Conservation (phyloP, 768 basidiomycete species). For the Crepidotus variabilis region DNA sequence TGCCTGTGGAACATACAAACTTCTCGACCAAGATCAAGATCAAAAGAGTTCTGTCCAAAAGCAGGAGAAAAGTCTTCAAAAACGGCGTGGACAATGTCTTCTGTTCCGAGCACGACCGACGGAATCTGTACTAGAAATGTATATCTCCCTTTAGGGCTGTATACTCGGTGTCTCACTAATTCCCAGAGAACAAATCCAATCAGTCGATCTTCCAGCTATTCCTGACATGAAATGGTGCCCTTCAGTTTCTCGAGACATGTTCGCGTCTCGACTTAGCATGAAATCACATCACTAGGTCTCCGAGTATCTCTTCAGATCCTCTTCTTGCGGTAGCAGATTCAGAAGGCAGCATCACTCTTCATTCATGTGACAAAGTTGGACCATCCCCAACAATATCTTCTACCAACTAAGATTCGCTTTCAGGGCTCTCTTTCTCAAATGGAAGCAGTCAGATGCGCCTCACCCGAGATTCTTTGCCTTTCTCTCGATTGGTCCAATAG, state of each 20-base stretch:
- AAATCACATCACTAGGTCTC: slow-evolving; percentile 41
- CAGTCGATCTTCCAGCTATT: slow-evolving; percentile 74
- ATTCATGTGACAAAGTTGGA: slow-evolving; percentile 53
- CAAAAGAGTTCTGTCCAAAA: slow-evolving; percentile 11
- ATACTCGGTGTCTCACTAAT: not conserved
- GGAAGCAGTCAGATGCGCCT: slow-evolving; percentile 44
- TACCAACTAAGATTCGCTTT: slow-evolving; percentile 1
- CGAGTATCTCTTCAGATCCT: slow-evolving; percentile 38
- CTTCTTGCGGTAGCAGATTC: slow-evolving; percentile 79
- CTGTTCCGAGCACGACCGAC: slow-evolving; percentile 47
- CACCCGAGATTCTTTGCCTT: slow-evolving; percentile 68
- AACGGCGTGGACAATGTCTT: slow-evolving; percentile 68
- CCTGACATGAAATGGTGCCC: slow-evolving; percentile 92
- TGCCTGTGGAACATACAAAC: slow-evolving; percentile 90
- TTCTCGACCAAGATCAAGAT: slow-evolving; percentile 45
- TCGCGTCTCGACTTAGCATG: not conserved
- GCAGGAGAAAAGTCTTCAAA: slow-evolving; percentile 7
- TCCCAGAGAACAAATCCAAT: slow-evolving; percentile 56
- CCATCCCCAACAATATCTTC: not conserved
- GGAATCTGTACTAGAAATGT: slow-evolving; percentile 20
- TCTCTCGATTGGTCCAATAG: slow-evolving; percentile 93
- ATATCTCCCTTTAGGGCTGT: slow-evolving; percentile 26
- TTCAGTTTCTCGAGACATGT: not conserved
- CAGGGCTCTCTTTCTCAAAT: slow-evolving; percentile 37
- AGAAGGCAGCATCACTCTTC: slow-evolving; percentile 71